These are phyloP conservation scores for Coniochaeta ligniaria DNA, from an alignment of 2,329 filamentous ascomycete species.

Conservation along the genomic window DNA sequence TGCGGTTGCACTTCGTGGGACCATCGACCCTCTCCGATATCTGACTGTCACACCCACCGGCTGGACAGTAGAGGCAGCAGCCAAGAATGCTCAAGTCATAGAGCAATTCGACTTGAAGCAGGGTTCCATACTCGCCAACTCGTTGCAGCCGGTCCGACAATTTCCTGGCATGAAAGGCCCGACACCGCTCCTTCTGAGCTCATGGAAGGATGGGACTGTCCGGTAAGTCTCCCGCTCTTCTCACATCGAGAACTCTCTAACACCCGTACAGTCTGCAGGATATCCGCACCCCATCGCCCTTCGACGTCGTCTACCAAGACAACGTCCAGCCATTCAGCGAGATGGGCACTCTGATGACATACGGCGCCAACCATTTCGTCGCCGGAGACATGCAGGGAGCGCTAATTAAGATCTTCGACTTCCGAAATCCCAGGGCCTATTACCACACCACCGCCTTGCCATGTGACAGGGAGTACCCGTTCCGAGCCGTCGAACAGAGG, in stretches of 20 bases:
- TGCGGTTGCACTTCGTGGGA: constrained; percentile 36
- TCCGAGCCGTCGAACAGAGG: constrained; percentile 23
- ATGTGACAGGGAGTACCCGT: constrained; percentile 31
- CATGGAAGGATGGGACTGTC: constrained; percentile 47
- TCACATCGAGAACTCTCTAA: neutral
- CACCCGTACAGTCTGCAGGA: constrained; percentile 34
- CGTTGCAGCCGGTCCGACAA: constrained; percentile 36
- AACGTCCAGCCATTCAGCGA: constrained; percentile 39
- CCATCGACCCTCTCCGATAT: constrained; percentile 34
- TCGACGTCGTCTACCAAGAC: constrained; percentile 44
- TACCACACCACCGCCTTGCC: constrained; percentile 39
- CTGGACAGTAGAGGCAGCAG: constrained; percentile 25
- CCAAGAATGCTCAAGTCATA: constrained; percentile 20
- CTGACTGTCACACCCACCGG: constrained; percentile 39
- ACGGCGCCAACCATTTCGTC: constrained; percentile 43
- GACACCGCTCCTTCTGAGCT: constrained; percentile 36
- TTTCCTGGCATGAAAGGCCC: constrained; percentile 22
- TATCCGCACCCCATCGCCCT: constrained; percentile 36
- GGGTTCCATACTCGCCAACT: constrained; percentile 13
- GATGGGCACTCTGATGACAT: constrained; percentile 39
- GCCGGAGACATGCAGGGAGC: constrained; percentile 36
- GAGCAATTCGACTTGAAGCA: neutral
- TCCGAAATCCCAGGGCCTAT: constrained; percentile 41
- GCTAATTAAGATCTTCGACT: constrained; percentile 45
- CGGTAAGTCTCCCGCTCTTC: constrained; percentile 16